These are phyloP conservation scores for Teunomyces gatunensis DNA, from an alignment of 805 yeast genomes.

Conservation along the genomic window DNA sequence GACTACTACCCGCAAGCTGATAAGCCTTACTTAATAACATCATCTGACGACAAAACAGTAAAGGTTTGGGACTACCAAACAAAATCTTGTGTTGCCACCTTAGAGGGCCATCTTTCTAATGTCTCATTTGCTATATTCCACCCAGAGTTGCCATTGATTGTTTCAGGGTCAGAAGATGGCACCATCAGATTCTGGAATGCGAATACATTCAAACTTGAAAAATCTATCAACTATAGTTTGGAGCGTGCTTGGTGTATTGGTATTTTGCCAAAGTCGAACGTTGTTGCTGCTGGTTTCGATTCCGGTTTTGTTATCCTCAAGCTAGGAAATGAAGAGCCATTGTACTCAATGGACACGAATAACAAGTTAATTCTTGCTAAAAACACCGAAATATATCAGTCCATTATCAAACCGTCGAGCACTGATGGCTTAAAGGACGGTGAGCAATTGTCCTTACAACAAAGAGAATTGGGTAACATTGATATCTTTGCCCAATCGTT, in stretches of 20 bases:
- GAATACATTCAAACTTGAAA: constrained; percentile 89
- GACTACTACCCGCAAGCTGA: constrained; percentile 97
- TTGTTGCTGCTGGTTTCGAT: constrained; percentile 91
- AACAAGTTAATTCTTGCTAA: constrained; percentile 92
- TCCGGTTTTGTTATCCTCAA: constrained; percentile 88
- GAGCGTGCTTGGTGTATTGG: constrained; percentile 98
- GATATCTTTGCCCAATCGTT: constrained; percentile 89
- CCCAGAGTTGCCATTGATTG: constrained; percentile 91
- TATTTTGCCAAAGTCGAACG: constrained; percentile 64
- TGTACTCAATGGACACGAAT: constrained; percentile 86
- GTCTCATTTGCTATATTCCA: constrained; percentile 98
- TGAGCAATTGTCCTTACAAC: constrained; percentile 69
- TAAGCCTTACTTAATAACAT: constrained; percentile 90
- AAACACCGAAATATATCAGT: constrained; percentile 83
- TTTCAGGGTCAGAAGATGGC: constrained; percentile 97
- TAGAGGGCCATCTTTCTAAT: constrained; percentile 91
- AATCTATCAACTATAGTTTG: constrained; percentile 83
- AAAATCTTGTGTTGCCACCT: constrained; percentile 88
- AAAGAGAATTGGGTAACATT: constrained; percentile 90
- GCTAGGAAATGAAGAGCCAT: constrained; percentile 92
- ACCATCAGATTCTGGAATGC: constrained; percentile 94
- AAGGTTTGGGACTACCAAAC: constrained; percentile 97
- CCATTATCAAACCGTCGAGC: constrained; percentile 68
- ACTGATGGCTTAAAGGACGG: constrained; percentile 73
- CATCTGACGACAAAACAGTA: constrained; percentile 87